Base-by-base conservation (phyloP, 2,329 filamentous ascomycete genomes). In the Diaporthe sp. region DNA sequence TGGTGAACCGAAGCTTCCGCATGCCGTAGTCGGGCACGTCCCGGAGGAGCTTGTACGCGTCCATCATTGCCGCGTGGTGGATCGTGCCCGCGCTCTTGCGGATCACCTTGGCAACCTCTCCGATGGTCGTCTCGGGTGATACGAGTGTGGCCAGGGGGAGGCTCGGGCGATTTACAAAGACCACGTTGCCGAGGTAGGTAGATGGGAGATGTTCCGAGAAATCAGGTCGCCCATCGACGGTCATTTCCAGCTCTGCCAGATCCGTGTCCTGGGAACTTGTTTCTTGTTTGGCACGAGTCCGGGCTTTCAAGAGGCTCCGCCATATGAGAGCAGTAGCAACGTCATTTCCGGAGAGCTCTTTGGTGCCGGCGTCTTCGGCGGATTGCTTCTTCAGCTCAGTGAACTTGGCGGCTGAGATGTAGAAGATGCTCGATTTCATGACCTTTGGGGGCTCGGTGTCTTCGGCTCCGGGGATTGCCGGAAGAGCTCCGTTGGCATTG, bases 261-360 rank as follows among this genome's bases (percentile, higher is more conserved):
- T 10, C 31, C 15, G 44, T 25, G 8, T 55, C 57, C 1, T 28
- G 55, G 3, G 20, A 22, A 6, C 8, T 8, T 39, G 13, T 13
- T 13, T 25, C 20, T 2, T 42, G 17, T 25, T 15, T 39, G 22
- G 74, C 75, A n/a, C 68, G 70, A 20, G 22, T 31, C 17, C 75
- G 42, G 4, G 74, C 76, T 44, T 61, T 63, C 22, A 79, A 15
- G 13, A 77, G 20, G 44, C 70, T 39, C 8, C 76, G 70, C 78
- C 78, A 79, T 47, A 78, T 70, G 58, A 79, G 72, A 3, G 77
- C 78, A 13, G 44, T 51, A 3, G 78, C 25, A n/a, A 65, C 72
- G 25, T 79, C 77, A 34, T 77, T 78, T 6, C 49, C 70, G 3
- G 73, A 76, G 25, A 76, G 28, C 13, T 68, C 53, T 15, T 44